A percentile compares a stretch with the other conserved stretches of the same genome.
phyloP scores from a whole-genome alignment of 768 basidiomycete genomes.

The Collybia mongolica region DNA sequence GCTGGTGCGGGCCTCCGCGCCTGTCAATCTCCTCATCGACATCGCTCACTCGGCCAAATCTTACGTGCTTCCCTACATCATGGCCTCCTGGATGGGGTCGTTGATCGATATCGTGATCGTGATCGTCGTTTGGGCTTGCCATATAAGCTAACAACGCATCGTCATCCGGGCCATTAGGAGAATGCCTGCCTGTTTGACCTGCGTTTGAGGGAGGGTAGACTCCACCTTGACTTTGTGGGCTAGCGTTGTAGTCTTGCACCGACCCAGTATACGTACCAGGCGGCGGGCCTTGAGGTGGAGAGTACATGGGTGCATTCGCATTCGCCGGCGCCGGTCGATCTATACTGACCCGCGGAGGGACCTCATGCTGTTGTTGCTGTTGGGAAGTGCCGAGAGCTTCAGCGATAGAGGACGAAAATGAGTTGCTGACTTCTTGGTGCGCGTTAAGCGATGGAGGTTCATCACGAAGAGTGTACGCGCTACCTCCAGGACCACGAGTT shows the following conservation, averaged over 20 bases:
- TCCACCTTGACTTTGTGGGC: slow-evolving; percentile 12
- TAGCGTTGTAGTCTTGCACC: slow-evolving; percentile 9
- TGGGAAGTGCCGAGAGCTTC: slow-evolving; percentile 25
- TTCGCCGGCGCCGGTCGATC: slow-evolving; percentile 9
- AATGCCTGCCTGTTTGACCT: slow-evolving; percentile 1
- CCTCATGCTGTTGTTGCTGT: slow-evolving; percentile 6
- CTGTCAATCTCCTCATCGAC: slow-evolving; percentile 34
- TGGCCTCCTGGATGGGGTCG: not conserved
- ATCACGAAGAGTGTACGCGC: slow-evolving; percentile 22
- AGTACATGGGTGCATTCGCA: slow-evolving; percentile 21
- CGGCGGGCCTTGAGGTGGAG: slow-evolving; percentile 38
- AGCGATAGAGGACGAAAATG: slow-evolving; percentile 36
- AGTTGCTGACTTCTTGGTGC: slow-evolving; percentile 23
- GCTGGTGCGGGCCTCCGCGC: slow-evolving; percentile 11
- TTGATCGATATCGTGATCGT: not conserved
- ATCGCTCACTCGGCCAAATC: slow-evolving; percentile 41
- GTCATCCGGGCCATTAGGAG: slow-evolving; percentile 22
- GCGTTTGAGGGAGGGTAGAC: not conserved
- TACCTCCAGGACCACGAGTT: slow-evolving; percentile 23
- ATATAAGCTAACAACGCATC: slow-evolving; percentile 40
- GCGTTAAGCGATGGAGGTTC: slow-evolving; percentile 24
- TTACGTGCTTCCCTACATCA: slow-evolving; percentile 31
- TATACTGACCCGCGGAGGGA: slow-evolving; percentile 1
- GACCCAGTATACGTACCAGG: slow-evolving; percentile 21
- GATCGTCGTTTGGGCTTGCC: slow-evolving; percentile 25